Conservation (phyloP, 495 filamentous ascomycete species). For the Talaromyces nanjingensis region DNA sequence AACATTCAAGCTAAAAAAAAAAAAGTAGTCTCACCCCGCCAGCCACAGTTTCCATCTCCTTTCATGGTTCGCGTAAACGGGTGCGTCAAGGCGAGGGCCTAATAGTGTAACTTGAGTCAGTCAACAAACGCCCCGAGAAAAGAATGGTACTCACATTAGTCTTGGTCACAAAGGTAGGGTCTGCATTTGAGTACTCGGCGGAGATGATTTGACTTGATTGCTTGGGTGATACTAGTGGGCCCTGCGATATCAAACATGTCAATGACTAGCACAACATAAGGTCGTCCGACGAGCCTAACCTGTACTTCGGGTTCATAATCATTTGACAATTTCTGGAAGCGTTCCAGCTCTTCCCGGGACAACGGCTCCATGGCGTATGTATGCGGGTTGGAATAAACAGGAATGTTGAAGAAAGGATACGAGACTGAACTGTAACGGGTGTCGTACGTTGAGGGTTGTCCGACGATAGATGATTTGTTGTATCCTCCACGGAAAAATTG, state of each 20-base stretch:
- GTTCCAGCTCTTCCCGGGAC: conserved; percentile 45
- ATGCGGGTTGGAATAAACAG: conserved; percentile 3
- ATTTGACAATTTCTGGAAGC: conserved; percentile 47
- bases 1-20: not conserved
- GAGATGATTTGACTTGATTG: conserved; percentile 72
- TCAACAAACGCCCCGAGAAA: conserved; percentile 4
- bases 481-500: conserved; percentile 27
- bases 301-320: conserved; percentile 61
- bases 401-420: conserved; percentile 11
- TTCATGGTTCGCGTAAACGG: conserved; percentile 80
- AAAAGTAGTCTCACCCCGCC: conserved; percentile 62
- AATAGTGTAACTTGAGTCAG: conserved; percentile 12
- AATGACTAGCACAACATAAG: conserved; percentile 10
- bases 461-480: conserved; percentile 13
- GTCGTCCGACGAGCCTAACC: conserved; percentile 34
- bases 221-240: conserved; percentile 72
- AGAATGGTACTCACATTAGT: conserved; percentile 58
- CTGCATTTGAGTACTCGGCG: conserved; percentile 84
- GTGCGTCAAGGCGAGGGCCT: conserved; percentile 80
- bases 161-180: conserved; percentile 77
- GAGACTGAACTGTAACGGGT: conserved; percentile 19
- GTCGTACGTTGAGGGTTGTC: conserved; percentile 17
- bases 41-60: conserved; percentile 95
- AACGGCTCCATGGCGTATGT: conserved; percentile 37
- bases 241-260: conserved; percentile 44